Conservation (phyloP, 192 early-diverging fungal genomes). For the Lunasporangiospora selenospora region DNA sequence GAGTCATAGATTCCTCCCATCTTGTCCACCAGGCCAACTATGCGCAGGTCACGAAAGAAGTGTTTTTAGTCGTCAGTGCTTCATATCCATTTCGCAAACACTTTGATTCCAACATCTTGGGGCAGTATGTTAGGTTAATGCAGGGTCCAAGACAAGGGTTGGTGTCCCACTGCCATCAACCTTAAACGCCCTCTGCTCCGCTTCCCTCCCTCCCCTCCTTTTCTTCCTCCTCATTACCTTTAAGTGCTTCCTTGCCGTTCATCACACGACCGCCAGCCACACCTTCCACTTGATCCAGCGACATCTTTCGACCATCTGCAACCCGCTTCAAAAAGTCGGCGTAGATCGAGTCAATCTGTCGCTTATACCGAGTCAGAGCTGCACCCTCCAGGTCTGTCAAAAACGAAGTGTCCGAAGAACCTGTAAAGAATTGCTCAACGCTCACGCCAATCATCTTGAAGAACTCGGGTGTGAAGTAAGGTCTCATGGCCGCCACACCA, state of each 20-base stretch:
- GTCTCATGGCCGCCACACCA: conserved; percentile 67
- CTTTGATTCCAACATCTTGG: no score
- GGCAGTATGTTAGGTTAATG: no score
- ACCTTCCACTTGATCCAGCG: conserved; percentile 55
- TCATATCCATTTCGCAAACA: no score
- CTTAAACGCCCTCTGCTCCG: no score
- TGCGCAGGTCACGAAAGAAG: not conserved
- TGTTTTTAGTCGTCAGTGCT: no score
- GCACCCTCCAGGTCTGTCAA: conserved; percentile 55
- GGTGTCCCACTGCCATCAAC: no score
- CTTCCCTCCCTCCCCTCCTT: no score
- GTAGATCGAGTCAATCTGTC: conserved; percentile 59
- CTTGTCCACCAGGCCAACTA: conserved; percentile 68
- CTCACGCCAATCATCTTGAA: conserved; percentile 66
- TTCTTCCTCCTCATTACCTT: no score
- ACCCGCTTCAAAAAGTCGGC: conserved; percentile 62
- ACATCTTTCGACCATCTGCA: conserved; percentile 59
- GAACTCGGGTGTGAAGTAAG: conserved; percentile 60
- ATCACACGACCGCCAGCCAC: conserved; percentile 71
- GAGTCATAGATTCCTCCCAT: conserved; percentile 60
- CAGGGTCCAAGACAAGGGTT: no score
- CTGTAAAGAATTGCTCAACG: conserved; percentile 61
- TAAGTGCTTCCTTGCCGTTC: conserved; percentile 63
- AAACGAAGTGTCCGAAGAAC: conserved; percentile 54
- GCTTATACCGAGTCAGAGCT: conserved; percentile 55